Base-by-base conservation (phyloP, 345 rosid species). In the Eucalyptus brandiana region DNA sequence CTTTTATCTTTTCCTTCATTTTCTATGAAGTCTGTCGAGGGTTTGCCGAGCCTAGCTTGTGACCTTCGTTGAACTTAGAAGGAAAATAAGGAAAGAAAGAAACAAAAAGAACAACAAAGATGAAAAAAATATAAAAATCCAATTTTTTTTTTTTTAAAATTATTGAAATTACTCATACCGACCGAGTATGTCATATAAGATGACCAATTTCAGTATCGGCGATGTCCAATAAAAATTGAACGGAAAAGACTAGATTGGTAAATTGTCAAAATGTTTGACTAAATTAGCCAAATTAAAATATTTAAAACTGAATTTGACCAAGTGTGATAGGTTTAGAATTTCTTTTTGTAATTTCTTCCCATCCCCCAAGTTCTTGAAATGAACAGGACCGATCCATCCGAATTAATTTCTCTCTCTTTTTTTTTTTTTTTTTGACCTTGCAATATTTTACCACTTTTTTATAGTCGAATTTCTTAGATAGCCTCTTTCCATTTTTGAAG, bases 201-300 rank as follows among this genome's bases (percentile, higher is more conserved):
- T 53, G 24, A 19, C 10, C 24, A 50, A 16, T 50, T 50, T 50
- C 0, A 6, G 0, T 17, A 53, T 53, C 0, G 9, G 24, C 1
- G 6, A 56, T 56, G 12, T 56, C 13, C 1, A 9, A 9, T 10
- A 1, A 56, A 56, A 56, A 24, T 24, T 56, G 10, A 56, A 24
- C 0, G 0, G 2, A 56, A 56, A 10, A 56, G 0, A 56, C 30
- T 56, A 56, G 3, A 24, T 9, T 24, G 62, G 1, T 1, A 53
- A 53, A 53, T 53, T 19, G 11, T 53, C 58, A 4, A 53, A 53
- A 53, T 21, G 11, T 53, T 53, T 8, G 13, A 24, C 30, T 56
- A 56, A 56, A 56, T 23, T 56, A 26, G 0, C 3, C 3, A 56
- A 56, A 56, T 56, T 24, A 0, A 9, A 56, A 9, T 2, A 24